These are phyloP conservation scores for Pachysandra terminalis DNA, from an alignment of 164 flowering plant species.

Conservation along the genomic window DNA sequence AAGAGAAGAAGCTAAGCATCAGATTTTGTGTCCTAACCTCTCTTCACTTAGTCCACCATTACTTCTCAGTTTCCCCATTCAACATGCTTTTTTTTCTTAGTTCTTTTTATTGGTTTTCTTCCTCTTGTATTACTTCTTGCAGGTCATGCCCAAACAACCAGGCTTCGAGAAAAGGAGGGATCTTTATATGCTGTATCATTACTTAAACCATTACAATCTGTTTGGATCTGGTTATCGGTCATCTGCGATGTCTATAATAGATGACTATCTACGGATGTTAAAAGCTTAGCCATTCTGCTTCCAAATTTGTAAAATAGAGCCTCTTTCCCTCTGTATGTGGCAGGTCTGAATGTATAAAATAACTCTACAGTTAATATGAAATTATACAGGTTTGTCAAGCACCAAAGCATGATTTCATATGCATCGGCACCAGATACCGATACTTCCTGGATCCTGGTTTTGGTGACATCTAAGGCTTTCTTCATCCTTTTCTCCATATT, in stretches of 20 bases:
- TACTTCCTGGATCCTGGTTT: no score
- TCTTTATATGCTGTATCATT: slow-evolving; percentile 84
- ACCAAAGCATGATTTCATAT: no score
- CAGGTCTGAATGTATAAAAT: no score
- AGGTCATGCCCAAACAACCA: slow-evolving; percentile 97
- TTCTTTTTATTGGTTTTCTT: not conserved
- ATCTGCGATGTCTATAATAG: slow-evolving; percentile 93
- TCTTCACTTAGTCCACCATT: not conserved
- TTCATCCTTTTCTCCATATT: no score
- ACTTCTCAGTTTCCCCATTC: not conserved
- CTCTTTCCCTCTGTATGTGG: no score
- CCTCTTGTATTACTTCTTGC: slow-evolving; percentile 2
- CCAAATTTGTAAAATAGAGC: no score
- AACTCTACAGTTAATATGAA: no score
- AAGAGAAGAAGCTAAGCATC: not conserved
- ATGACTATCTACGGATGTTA: slow-evolving; percentile 65
- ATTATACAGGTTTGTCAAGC: no score
- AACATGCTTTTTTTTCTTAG: not conserved
- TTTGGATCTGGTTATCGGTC: slow-evolving; percentile 92
- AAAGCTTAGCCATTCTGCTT: slow-evolving; percentile 33
- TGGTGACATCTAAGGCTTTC: no score
- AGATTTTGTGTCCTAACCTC: no score
- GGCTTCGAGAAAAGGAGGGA: slow-evolving; percentile 86
- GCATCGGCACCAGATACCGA: no score
- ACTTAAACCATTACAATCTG: slow-evolving; percentile 91